These are phyloP conservation scores for Manihot esculenta DNA, from an alignment of 441 rosid genomes.

Conservation along the genomic window DNA sequence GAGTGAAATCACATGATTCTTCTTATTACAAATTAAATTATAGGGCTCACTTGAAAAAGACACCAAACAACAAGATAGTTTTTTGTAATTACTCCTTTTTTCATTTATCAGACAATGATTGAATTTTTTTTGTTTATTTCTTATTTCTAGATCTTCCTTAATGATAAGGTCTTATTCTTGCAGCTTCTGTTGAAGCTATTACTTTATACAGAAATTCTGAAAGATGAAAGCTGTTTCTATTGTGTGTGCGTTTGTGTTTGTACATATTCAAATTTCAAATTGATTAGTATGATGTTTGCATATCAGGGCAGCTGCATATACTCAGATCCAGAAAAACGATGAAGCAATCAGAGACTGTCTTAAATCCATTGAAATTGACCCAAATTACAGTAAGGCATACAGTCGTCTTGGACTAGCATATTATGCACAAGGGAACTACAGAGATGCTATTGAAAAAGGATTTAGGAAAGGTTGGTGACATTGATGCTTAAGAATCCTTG, in stretches of 20 bases:
- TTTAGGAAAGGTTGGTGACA: constrained; percentile 47
- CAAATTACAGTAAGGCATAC: constrained; percentile 80
- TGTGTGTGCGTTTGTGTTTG: not conserved
- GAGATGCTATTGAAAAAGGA: constrained; percentile 74
- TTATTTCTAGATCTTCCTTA: no score
- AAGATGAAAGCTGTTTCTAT: not conserved
- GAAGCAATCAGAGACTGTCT: constrained; percentile 79
- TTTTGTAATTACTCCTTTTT: no score
- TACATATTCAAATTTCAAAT: constrained; percentile 1
- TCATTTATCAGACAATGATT: no score
- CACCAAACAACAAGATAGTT: no score
- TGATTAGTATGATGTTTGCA: constrained; percentile 22
- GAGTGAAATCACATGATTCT: no score
- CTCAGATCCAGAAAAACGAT: constrained; percentile 55
- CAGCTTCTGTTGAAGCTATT: not conserved
- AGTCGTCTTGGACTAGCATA: constrained; percentile 88
- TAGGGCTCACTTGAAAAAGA: no score
- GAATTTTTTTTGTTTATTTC: no score
- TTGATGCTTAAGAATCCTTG: not conserved
- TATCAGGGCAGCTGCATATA: constrained; percentile 87
- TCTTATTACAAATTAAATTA: no score
- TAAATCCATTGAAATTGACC: constrained; percentile 71
- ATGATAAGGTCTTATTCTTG: not conserved
- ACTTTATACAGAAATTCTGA: not conserved
- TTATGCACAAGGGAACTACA: constrained; percentile 75